Percentiles rank a stretch among this genome's conserved stretches.
These are phyloP conservation scores for Aspergillus incahuasiensis DNA, from an alignment of 495 filamentous ascomycete genomes.

Conservation along the genomic window DNA sequence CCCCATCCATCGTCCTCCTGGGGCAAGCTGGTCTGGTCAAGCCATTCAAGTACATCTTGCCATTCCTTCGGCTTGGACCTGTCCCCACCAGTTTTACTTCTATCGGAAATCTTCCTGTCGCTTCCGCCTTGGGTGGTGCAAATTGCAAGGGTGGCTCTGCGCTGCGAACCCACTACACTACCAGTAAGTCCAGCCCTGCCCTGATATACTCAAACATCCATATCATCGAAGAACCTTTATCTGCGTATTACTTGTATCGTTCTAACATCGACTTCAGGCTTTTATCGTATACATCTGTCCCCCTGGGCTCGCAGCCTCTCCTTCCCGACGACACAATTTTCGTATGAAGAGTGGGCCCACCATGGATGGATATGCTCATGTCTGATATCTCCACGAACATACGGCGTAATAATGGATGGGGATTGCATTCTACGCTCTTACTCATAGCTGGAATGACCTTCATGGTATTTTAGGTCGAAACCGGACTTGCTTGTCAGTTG, in stretches of 20 bases:
- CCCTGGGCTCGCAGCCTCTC: constrained; percentile 13
- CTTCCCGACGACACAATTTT: constrained; percentile 11
- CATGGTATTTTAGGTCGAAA: neutral
- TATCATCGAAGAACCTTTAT: neutral
- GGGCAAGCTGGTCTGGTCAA: neutral
- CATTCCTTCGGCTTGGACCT: neutral
- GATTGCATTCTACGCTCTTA: neutral
- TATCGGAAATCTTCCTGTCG: neutral
- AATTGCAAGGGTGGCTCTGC: constrained; percentile 8
- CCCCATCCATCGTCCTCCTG: constrained; percentile 3
- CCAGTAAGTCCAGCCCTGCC: constrained; percentile 5
- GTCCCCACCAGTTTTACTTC: neutral
- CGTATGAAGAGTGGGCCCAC: constrained; percentile 18
- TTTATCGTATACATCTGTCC: constrained; percentile 7
- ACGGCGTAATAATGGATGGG: constrained; percentile 9
- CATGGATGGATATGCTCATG: constrained; percentile 17
- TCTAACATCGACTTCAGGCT: constrained; percentile 12
- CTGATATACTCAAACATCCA: neutral
- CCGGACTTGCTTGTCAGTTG: neutral
- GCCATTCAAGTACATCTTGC: neutral
- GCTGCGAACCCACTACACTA: neutral
- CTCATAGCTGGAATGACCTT: constrained; percentile 1
- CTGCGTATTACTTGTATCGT: neutral
- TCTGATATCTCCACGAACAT: constrained; percentile 8
- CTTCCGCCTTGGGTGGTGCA: constrained; percentile 1